phyloP scores from a whole-genome alignment of 352 stramenopile genomes.

The Phytopythium helicoides region DNA sequence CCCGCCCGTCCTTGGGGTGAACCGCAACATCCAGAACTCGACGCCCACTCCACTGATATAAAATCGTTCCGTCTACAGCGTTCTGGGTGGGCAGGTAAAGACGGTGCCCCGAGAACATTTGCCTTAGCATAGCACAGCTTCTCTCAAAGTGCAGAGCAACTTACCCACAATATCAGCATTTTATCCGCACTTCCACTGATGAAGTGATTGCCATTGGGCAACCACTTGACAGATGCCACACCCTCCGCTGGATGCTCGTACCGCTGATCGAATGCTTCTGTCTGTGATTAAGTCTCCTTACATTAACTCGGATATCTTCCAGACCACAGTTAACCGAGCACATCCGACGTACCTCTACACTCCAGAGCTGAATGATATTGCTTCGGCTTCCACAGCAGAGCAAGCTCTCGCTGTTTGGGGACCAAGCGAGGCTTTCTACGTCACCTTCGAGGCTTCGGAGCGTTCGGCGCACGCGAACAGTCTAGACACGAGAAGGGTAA shows the following conservation, averaged over 20 bases:
- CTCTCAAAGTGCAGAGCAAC: slow-evolving; percentile 2
- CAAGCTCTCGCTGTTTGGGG: slow-evolving; percentile 51
- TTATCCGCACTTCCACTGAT: slow-evolving; percentile 72
- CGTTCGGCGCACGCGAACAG: slow-evolving; percentile 28
- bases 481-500: slow-evolving; percentile 8
- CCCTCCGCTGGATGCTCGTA: slow-evolving; percentile 58
- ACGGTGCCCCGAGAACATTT: too few species aligned
- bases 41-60: slow-evolving; percentile 68
- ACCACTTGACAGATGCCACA: slow-evolving; percentile 52
- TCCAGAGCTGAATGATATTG: slow-evolving; percentile 67
- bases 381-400: slow-evolving; percentile 52
- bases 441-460: slow-evolving; percentile 46
- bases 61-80: slow-evolving; percentile 39
- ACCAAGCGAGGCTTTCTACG: slow-evolving; percentile 65
- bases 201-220: slow-evolving; percentile 58
- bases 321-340: not conserved
- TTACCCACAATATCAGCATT: slow-evolving; percentile 76
- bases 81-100: too few species aligned
- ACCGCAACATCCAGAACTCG: slow-evolving; percentile 58
- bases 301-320: not conserved
- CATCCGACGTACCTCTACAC: slow-evolving; percentile 31
- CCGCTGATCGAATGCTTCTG: slow-evolving; percentile 35
- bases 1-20: slow-evolving; percentile 44
- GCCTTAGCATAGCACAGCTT: not conserved
- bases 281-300: slow-evolving; percentile 21